These are phyloP conservation scores for Arthrobotrys megalospora DNA, from an alignment of 2,329 filamentous ascomycete genomes.

Conservation along the genomic window DNA sequence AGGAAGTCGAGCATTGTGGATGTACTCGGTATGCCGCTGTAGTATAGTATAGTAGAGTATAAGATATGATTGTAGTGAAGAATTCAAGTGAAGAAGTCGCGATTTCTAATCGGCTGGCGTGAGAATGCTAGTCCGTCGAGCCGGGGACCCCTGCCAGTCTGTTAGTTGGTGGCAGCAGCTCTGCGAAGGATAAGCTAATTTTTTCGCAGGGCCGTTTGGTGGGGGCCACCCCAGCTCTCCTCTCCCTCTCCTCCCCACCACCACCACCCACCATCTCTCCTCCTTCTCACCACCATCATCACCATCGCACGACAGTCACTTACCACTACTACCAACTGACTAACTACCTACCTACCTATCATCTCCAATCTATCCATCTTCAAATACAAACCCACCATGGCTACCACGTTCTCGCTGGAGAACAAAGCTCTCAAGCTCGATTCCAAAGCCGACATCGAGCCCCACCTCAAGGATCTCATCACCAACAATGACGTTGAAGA, in stretches of 20 bases:
- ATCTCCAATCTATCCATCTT: not conserved
- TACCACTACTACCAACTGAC: not conserved
- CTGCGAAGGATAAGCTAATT: not conserved
- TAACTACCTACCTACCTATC: not conserved
- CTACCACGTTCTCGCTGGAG: conserved; percentile 81
- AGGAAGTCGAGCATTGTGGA: conserved; percentile 55
- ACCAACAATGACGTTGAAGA: conserved; percentile 84
- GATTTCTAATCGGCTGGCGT: conserved; percentile 38
- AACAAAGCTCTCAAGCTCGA: conserved; percentile 94
- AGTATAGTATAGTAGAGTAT: too few relatives aligned
- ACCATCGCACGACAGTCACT: not conserved
- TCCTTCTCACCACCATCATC: not conserved
- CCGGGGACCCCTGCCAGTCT: conserved; percentile 14
- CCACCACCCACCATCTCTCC: too few relatives aligned
- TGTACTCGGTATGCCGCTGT: not conserved
- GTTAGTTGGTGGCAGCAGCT: not conserved
- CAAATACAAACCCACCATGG: conserved; percentile 27
- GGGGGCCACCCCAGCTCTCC: not conserved
- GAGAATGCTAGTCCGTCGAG: not conserved
- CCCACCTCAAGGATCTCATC: conserved; percentile 82
- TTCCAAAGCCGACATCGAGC: conserved; percentile 86
- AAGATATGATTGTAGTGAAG: not conserved
- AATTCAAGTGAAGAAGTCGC: conserved; percentile 1
- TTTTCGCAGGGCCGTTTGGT: conserved; percentile 4
- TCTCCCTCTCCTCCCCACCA: not conserved